Percentiles rank a stretch among this genome's conserved stretches.
These are phyloP conservation scores for Cryptococcus sp. DNA, from an alignment of 1,284 basidiomycete species.

Conservation along the genomic window DNA sequence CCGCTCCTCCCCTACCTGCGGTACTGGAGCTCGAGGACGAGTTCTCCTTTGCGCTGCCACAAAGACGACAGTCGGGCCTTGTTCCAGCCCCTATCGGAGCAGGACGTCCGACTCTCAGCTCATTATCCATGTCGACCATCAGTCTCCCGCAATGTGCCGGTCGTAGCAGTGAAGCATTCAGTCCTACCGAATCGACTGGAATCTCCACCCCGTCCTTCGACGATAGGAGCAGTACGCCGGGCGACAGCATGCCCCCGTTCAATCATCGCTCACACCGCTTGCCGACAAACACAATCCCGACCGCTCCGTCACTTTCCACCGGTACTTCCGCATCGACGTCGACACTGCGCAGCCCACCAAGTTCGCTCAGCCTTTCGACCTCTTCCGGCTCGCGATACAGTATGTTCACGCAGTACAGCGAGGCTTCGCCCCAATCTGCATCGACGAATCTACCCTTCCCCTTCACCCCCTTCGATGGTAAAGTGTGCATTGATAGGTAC, in stretches of 20 bases:
- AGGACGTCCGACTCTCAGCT: conserved; percentile 6
- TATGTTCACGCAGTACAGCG: conserved; percentile 7
- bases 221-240: too few species aligned
- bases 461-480: neutral
- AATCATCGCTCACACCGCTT: too few species aligned
- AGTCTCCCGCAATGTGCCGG: too few species aligned
- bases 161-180: too few species aligned
- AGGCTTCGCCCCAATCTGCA: neutral
- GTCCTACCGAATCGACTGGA: too few species aligned
- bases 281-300: neutral
- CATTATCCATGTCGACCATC: neutral
- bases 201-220: too few species aligned
- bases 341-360: conserved; percentile 8
- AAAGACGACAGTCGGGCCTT: neutral
- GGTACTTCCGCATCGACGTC: neutral
- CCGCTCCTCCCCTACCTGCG: conserved; percentile 9
- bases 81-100: conserved; percentile 17
- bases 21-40: conserved; percentile 9
- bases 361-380: conserved; percentile 9
- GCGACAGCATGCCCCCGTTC: too few species aligned
- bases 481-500: neutral
- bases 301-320: conserved; percentile 1
- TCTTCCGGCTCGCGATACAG: conserved; percentile 7
- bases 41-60: neutral
- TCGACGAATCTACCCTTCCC: neutral